Percentiles rank a stretch among this genome's conserved stretches.
phyloP scores from a whole-genome alignment of 1,284 basidiomycete species.

The Lentinula novae-zelandiae region DNA sequence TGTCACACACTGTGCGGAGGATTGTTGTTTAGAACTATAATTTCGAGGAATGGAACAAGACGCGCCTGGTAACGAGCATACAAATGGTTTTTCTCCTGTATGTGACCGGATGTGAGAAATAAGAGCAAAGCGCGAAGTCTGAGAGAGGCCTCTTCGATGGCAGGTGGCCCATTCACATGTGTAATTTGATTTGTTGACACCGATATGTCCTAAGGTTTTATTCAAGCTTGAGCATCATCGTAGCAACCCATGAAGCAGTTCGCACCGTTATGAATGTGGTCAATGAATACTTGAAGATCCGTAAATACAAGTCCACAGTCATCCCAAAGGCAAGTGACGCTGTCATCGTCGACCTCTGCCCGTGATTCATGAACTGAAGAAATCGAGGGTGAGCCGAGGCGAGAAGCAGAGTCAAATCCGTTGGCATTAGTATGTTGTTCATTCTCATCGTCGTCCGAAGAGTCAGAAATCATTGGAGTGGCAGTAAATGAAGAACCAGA shows the following conservation, averaged over 20 bases:
- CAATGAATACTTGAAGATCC: slow-evolving; percentile 68
- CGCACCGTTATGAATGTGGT: slow-evolving; percentile 76
- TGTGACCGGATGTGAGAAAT: slow-evolving; percentile 87
- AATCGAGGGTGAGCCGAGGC: slow-evolving; percentile 18
- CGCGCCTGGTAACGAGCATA: slow-evolving; percentile 49
- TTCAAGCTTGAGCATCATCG: slow-evolving; percentile 39
- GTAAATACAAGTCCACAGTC: slow-evolving; percentile 71
- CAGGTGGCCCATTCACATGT: slow-evolving; percentile 89
- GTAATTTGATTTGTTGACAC: slow-evolving; percentile 83
- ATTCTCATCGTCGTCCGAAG: slow-evolving; percentile 26
- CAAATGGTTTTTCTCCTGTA: slow-evolving; percentile 90
- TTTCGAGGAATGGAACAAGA: slow-evolving; percentile 6
- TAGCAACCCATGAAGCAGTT: slow-evolving; percentile 9
- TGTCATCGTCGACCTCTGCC: slow-evolving; percentile 37
- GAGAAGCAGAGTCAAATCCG: slow-evolving; percentile 16
- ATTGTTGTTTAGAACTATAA: slow-evolving; percentile 3
- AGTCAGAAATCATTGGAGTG: slow-evolving; percentile 22
- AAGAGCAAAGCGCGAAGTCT: slow-evolving; percentile 85
- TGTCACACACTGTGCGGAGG: slow-evolving; percentile 74
- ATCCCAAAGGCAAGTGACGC: slow-evolving; percentile 73
- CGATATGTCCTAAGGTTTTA: slow-evolving; percentile 64
- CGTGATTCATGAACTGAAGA: slow-evolving; percentile 17
- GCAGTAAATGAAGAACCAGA: slow-evolving; percentile 21
- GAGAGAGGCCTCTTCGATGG: slow-evolving; percentile 71
- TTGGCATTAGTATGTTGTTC: slow-evolving; percentile 22